Base-by-base conservation (phyloP, 306 rosid species). In the Cajanus cajan region DNA sequence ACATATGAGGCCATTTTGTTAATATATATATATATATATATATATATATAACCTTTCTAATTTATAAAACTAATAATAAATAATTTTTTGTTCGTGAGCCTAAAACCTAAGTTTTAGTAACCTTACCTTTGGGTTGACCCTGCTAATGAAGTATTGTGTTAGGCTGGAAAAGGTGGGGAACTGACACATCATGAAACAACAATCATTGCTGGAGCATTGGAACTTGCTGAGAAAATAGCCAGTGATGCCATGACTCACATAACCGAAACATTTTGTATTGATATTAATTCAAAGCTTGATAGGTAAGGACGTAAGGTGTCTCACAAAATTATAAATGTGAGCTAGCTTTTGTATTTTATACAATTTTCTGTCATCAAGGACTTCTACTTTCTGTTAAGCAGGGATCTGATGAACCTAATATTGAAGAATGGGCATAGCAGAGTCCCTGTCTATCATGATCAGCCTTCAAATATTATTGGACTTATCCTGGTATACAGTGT, bases 121-220 rank as follows among this genome's bases (percentile, higher is more conserved):
- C n/a, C n/a, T n/a, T n/a, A n/a, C n/a, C n/a, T n/a, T n/a, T n/a
- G n/a, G n/a, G n/a, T n/a, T n/a, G n/a, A n/a, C n/a, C n/a, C n/a
- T n/a, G n/a, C n/a, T n/a, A n/a, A n/a, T n/a, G n/a, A n/a, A n/a
- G 73, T 55, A 68, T 68, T 82, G 82, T 61, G 28, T 68, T 68
- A 95, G 98, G 99, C 98, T 82, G 99, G 99, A 75, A 95, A 95
- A 86, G 99, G 99, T 47, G 99, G 99, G 66, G 99, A 95, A 79
- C 80, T 95, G 84, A 88, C 99, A 7, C 99, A 90, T 78, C 89
- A 91, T 82, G 99, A 95, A 88, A 95, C 99, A 70, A 87, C 97
- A 28, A 93, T 95, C 82, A 95, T 95, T 83, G 91, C 96, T 41
- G 99, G 99, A 78, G 99, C 99, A 24, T 97, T 95, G 81, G 94